Conservation (phyloP, 169 alveolate genomes). For the Cryptosporidium parvum region DNA sequence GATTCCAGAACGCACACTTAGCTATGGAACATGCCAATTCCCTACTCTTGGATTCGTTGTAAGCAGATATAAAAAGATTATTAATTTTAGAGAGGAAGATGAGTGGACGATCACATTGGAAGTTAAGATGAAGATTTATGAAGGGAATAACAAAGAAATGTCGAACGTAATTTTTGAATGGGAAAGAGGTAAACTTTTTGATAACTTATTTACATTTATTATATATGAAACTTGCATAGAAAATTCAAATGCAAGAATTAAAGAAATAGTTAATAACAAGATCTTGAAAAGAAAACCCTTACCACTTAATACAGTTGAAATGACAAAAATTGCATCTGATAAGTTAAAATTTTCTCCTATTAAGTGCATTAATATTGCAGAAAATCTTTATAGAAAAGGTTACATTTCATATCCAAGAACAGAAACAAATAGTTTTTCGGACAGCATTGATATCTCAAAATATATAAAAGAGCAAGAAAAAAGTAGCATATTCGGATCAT, state of each 20-base stretch:
- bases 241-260: slow-evolving; percentile 76
- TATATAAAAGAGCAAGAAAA: slow-evolving; percentile 84
- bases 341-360: slow-evolving; percentile 88
- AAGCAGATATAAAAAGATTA: slow-evolving; percentile 88
- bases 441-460: slow-evolving; percentile 88
- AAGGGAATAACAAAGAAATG: slow-evolving; percentile 54
- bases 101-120: slow-evolving; percentile 92
- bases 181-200: slow-evolving; percentile 86
- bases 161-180: slow-evolving; percentile 82
- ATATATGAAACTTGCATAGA: slow-evolving; percentile 57
- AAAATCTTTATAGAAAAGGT: slow-evolving; percentile 94
- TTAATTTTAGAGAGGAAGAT: slow-evolving; percentile 91
- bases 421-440: slow-evolving; percentile 96
- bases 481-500: slow-evolving; percentile 90
- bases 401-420: slow-evolving; percentile 98
- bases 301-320: slow-evolving; percentile 89
- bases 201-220: slow-evolving; percentile 79
- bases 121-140: slow-evolving; percentile 72
- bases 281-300: slow-evolving; percentile 83
- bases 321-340: slow-evolving; percentile 86
- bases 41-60: slow-evolving; percentile 99
- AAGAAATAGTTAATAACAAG: slow-evolving; percentile 77
- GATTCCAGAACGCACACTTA: slow-evolving; percentile 76
- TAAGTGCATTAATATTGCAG: slow-evolving; percentile 96
- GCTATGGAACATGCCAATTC: slow-evolving; percentile 99